Evolutionary conservation across 768 basidiomycete genomes (phyloP).

Genomic region (Pleurotus citrinopileatus): DNA sequence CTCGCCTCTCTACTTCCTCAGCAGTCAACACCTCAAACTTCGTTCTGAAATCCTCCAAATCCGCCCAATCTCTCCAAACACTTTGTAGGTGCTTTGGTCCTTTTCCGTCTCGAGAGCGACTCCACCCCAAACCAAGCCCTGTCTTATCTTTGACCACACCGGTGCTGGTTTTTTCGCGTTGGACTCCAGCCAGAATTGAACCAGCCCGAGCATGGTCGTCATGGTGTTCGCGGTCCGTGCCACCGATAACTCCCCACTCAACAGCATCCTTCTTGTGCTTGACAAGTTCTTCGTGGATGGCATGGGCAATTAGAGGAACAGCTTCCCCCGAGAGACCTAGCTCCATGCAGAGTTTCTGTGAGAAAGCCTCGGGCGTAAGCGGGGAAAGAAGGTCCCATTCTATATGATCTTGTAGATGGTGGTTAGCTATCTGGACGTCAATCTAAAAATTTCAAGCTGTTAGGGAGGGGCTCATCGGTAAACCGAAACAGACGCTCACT

Average conservation of each 20-base stretch:
- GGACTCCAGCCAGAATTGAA: conserved; percentile 24
- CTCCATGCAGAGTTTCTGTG: conserved; percentile 75
- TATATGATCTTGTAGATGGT: conserved; percentile 92
- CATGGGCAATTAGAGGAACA: conserved; percentile 84
- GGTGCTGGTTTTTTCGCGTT: conserved; percentile 47
- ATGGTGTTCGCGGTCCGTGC: conserved; percentile 18
- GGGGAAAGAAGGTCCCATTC: conserved; percentile 98
- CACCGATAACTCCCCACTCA: conserved; percentile 87
- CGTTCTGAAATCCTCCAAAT: conserved; percentile 88
- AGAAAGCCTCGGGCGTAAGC: conserved; percentile 85
- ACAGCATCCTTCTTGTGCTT: conserved; percentile 95
- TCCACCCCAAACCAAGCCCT: conserved; percentile 74
- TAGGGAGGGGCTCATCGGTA: neutral
- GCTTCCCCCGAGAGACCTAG: conserved; percentile 89
- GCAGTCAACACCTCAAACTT: conserved; percentile 80
- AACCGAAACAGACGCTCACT: conserved; percentile 38
- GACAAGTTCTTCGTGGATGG: conserved; percentile 92
- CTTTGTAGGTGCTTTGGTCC: conserved; percentile 83
- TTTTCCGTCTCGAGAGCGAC: conserved; percentile 68
- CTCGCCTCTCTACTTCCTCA: conserved; percentile 90
- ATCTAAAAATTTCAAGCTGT: conserved; percentile 49
- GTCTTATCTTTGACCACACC: conserved; percentile 77
- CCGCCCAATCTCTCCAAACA: conserved; percentile 95
- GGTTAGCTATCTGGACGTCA: conserved; percentile 92
- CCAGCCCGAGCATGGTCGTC: conserved; percentile 31